Evolutionary conservation across 768 basidiomycete species (phyloP), one percentile per base, ranked within the genome.

Genomic region (Russula lepida): DNA sequence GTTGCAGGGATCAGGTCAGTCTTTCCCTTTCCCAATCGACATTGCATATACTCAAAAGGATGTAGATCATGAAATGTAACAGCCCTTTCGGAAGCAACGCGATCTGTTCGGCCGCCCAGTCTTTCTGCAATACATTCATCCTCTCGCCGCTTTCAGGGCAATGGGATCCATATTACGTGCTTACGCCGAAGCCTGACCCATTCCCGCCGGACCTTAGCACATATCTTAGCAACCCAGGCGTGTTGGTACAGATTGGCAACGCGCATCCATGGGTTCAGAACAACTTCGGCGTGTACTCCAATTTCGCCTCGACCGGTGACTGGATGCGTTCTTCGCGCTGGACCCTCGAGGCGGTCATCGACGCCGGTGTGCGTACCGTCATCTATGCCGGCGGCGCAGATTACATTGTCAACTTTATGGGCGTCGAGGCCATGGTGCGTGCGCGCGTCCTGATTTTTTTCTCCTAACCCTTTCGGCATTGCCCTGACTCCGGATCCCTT

Each of bases 301-400:
- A 81, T 59, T 83, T 83, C 59, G 74, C 77, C 0, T 44, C 53
- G 6, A 80, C 76, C 7, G 81, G 80, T 28, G 84, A 86, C 65
- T 84, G 82, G 35, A 35, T 84, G 82, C 69, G 69, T 59, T 76
- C 73, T 68, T 73, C 72, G 39, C 64, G 76, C 15, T 80, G 79
- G 0, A 61, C 78, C 60, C 71, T 86, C 25, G 82, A 84, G 15
- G 76, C 70, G 7, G 82, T 85, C 15, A 82, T 86, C 66, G 76
- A 84, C 63, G 76, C 82, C 54, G 83, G 83, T 13, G 80, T 81
- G 23, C 67, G 79, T 55, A 81, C 79, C n/a, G 68, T 81, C 47
- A 67, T 84, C n/a, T 84, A 76, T 63, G 80, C 78, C 58, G 83
- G 83, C 32, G 82, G 84, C 68, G 83, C 81, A 41, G 81, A 84